Percentiles rank a stretch among this genome's conserved stretches.
phyloP scores from a whole-genome alignment of 2,329 filamentous ascomycete species.

The Fusarium sp. region DNA sequence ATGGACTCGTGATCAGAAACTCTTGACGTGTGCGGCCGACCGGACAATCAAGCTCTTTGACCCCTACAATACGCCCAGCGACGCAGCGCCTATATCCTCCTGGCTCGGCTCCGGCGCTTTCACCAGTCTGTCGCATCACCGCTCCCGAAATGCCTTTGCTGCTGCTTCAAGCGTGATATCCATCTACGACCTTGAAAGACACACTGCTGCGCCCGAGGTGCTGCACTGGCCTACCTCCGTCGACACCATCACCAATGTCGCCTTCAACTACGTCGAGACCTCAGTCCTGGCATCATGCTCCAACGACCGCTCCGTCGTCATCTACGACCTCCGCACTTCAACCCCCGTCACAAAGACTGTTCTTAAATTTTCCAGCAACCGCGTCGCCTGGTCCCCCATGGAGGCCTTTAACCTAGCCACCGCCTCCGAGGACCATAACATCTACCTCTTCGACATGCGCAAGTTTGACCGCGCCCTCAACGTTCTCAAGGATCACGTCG shows the following conservation, averaged over 20 bases:
- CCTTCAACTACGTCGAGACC: conserved; percentile 96
- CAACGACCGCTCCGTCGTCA: conserved; percentile 86
- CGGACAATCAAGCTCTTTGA: conserved; percentile 92
- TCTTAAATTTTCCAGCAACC: conserved; percentile 86
- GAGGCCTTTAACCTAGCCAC: conserved; percentile 96
- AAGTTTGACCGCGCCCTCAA: conserved; percentile 91
- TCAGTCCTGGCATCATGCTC: conserved; percentile 89
- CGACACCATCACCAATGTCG: conserved; percentile 90
- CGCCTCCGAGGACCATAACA: conserved; percentile 95
- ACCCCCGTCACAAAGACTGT: conserved; percentile 86
- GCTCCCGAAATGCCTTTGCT: conserved; percentile 84
- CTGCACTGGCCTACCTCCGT: conserved; percentile 89
- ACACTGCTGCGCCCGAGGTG: conserved; percentile 85
- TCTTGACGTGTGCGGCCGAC: conserved; percentile 90
- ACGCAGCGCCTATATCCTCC: conserved; percentile 82
- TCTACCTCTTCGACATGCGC: conserved; percentile 91
- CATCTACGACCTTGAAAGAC: conserved; percentile 89
- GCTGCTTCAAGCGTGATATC: conserved; percentile 83
- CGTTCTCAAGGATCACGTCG: conserved; percentile 89
- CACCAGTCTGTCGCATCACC: conserved; percentile 87
- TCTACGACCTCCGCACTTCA: conserved; percentile 93
- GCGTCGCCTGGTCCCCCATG: conserved; percentile 95
- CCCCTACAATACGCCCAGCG: conserved; percentile 81
- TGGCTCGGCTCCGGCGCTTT: conserved; percentile 90
- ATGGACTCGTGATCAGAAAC: conserved; percentile 88